Evolutionary conservation across 345 rosid species (phyloP).

Genomic region (Bruguiera sexangula): DNA sequence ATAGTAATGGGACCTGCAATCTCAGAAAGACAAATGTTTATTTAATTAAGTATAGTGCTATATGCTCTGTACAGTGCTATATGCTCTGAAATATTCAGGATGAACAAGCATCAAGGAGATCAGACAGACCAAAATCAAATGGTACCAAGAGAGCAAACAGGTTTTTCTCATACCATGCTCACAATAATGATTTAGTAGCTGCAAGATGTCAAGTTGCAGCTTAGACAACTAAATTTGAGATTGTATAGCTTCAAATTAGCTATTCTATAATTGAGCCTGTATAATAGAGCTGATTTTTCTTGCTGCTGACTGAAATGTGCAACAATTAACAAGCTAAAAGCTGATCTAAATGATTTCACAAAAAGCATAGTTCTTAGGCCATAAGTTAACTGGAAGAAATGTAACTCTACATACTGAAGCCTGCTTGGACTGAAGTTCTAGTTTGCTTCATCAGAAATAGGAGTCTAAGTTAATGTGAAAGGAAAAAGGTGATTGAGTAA

Average conservation of each 20-base stretch:
- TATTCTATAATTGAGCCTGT: neutral
- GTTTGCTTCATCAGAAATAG: too few species aligned
- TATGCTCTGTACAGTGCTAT: neutral
- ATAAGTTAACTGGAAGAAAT: too few species aligned
- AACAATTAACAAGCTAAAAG: neutral
- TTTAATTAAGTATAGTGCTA: neutral
- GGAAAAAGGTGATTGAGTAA: too few species aligned
- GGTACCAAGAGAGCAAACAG: neutral
- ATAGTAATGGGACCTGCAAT: slow-evolving; percentile 93
- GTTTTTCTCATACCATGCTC: neutral
- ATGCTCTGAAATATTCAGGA: neutral
- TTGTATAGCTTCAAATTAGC: neutral
- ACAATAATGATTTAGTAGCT: too few species aligned
- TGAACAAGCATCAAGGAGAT: neutral
- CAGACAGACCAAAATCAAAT: neutral
- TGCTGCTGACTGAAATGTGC: neutral
- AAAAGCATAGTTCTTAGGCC: neutral
- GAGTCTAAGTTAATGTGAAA: too few species aligned
- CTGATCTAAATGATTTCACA: neutral
- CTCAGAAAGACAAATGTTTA: slow-evolving; percentile 21
- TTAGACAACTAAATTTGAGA: neutral
- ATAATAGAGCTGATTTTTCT: neutral
- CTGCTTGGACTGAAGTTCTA: too few species aligned
- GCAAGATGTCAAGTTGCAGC: too few species aligned
- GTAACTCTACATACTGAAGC: too few species aligned